These are phyloP conservation scores for Luffa aegyptiaca DNA, from an alignment of 306 rosid genomes.

Conservation along the genomic window DNA sequence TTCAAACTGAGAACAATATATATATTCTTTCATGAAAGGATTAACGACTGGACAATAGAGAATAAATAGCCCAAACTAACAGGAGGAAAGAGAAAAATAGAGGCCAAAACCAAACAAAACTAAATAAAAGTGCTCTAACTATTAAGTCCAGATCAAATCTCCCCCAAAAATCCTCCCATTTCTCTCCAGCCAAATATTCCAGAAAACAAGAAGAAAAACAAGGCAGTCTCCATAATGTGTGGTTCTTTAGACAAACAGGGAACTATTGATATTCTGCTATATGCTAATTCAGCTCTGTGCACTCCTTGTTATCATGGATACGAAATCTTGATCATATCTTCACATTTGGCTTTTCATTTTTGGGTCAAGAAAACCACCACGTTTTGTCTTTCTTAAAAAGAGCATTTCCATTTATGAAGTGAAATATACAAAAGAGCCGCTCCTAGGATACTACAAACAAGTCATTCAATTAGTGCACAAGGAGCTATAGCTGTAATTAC, in stretches of 20 bases:
- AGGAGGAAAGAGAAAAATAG: not conserved
- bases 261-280: not conserved
- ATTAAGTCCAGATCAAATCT: not conserved
- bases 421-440: not conserved
- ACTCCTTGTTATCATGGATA: not conserved
- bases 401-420: not conserved
- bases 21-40: not conserved
- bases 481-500: not conserved
- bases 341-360: not conserved
- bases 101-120: not conserved
- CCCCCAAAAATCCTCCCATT: not conserved
- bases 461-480: not conserved
- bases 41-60: not conserved
- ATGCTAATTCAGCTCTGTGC: not conserved
- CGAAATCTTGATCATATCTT: not conserved
- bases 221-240: not conserved
- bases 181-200: not conserved
- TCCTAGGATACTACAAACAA: not conserved
- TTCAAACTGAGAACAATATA: not conserved
- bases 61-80: not conserved
- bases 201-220: not conserved
- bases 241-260: not conserved
- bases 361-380: not conserved
- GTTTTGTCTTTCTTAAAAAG: not conserved
- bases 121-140: not conserved